Evolutionary conservation across 2,329 filamentous ascomycete genomes (phyloP), one percentile per base, ranked within the genome.

Genomic region (Catunica adiposa): DNA sequence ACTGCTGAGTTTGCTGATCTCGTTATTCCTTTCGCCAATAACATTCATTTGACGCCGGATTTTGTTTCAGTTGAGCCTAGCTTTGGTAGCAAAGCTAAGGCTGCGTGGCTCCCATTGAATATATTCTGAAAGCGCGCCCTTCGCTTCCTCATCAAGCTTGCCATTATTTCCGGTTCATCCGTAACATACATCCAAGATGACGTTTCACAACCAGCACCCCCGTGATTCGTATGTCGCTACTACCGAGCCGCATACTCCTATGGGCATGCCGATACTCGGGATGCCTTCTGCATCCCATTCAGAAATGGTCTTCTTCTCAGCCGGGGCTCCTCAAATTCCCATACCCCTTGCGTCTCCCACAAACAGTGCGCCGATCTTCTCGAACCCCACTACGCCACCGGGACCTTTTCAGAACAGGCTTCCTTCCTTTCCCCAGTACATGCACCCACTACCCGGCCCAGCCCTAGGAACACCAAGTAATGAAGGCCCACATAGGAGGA

Each of bases 371-470:
- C 51, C 51, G 8, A 29, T 53, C 29, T 53, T 40, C n/a, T 53
- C 51, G 22, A 37, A 38, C 31, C 51, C 31, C 9, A 25, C 56
- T 3, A 47, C 47, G 6, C 50, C 55, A 5, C 42, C 53, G 23
- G 26, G 34, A 9, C 44, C 20, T 14, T 57, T 57, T 34, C 51
- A 51, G 14, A 29, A n/a, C n/a, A 44, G 34, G 26, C 29, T 55
- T 38, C 54, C 54, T 29, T 55, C 50, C 34, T 34, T 34, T 11
- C 29, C 29, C 29, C 29, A 34, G 29, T 34, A 34, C 29, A 34
- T 34, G 29, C 54, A 55, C 25, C 46, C 54, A 25, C 17, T 42
- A 9, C 54, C 54, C 5, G 31, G 31, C 14, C 46, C 26, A 14
- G 25, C 56, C 6, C 25, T 42, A 11, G 26, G 14, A 25, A 54